A percentile compares a stretch with the other conserved stretches of the same genome.
Evolutionary conservation across 495 filamentous ascomycete genomes (phyloP).

Genomic region (Penicillium pulvis): DNA sequence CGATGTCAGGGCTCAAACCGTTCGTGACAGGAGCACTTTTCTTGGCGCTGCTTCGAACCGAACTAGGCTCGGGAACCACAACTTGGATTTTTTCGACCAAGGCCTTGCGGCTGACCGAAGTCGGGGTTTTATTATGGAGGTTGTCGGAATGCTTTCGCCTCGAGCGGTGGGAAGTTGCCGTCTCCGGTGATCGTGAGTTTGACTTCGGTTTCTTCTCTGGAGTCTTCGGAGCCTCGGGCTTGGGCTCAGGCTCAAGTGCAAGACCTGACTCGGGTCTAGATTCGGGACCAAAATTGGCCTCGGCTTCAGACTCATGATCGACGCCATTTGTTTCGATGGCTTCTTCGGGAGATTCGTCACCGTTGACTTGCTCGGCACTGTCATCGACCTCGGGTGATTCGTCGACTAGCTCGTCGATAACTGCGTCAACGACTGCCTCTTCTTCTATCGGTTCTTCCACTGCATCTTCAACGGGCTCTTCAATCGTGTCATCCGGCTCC

Average conservation of each 20-base stretch:
- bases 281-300: conserved; percentile 16
- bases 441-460: neutral
- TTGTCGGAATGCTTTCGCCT: conserved; percentile 20
- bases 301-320: neutral
- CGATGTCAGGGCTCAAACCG: conserved; percentile 25
- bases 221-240: conserved; percentile 19
- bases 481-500: conserved; percentile 14
- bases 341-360: conserved; percentile 1
- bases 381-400: neutral
- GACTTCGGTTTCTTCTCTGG: conserved; percentile 21
- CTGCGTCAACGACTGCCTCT: neutral
- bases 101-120: conserved; percentile 39
- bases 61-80: conserved; percentile 32
- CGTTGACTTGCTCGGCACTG: neutral
- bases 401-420: neutral
- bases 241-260: conserved; percentile 10
- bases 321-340: conserved; percentile 26
- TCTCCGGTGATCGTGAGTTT: conserved; percentile 21
- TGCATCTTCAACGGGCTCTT: neutral
- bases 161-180: conserved; percentile 22
- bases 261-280: neutral
- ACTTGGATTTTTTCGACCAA: conserved; percentile 45
- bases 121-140: conserved; percentile 27
- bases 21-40: conserved; percentile 18
- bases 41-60: conserved; percentile 13